Base-by-base conservation (phyloP, 1,284 basidiomycete genomes). In the Pascua sp. region DNA sequence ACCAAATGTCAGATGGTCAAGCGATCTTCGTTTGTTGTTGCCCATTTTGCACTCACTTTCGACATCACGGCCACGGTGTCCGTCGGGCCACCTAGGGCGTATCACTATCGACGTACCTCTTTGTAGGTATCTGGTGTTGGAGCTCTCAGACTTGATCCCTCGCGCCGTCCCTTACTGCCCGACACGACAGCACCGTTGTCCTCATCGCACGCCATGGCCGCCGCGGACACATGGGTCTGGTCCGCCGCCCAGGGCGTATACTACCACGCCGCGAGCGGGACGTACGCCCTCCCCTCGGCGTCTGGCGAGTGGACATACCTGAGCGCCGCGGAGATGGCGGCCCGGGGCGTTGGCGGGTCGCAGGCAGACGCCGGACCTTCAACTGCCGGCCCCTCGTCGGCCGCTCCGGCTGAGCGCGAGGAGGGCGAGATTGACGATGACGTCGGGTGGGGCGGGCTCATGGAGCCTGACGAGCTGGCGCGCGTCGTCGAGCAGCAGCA, bases 381-480 rank as follows among this genome's bases (percentile, higher is more conserved):
- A 13, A 17, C n/a, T n/a, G 42, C 39, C 13, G n/a, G 36, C 36
- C 17, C 24, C 7, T 32, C 7, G 24, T 32, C 24, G 24, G 7
- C 40, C 12, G 17, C 13, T 39, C 12, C 46, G 37, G 48, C 5
- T 7, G 63, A 65, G 38, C 56, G 50, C 40, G 73, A 76, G 48
- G 72, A 74, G 41, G 73, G 73, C 4, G 71, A 76, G 59, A 58
- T 76, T 13, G 68, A 71, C 36, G 72, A 76, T 46, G 69, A 76
- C 59, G 71, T 73, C 2, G 73, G 73, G 0, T 76, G 73, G 73
- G 73, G 73, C 36, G 73, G 65, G 13, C 57, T 76, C 47, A 76
- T 76, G 72, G 71, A 71, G 18, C 67, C 67, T 41, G 67, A 70
- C 10, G 51, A 71, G 51, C 57, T 72, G 5, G 65, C 64, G 47